phyloP scores from a whole-genome alignment of 805 yeast species.

The Candida nitratophila region DNA sequence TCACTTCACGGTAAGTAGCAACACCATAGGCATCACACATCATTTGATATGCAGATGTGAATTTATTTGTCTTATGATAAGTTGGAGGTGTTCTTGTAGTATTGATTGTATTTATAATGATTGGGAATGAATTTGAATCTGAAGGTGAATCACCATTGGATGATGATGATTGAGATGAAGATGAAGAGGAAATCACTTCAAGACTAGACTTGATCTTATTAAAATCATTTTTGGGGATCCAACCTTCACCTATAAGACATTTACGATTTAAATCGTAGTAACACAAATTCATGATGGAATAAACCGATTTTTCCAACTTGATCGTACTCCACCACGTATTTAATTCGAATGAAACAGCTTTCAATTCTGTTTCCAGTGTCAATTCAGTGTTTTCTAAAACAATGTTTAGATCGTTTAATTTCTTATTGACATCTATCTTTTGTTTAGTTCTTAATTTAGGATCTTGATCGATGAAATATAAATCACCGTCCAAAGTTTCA shows the following conservation, averaged over 20 bases:
- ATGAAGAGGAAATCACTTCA: slow-evolving; percentile 25
- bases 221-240: slow-evolving; percentile 59
- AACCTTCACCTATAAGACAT: slow-evolving; percentile 66
- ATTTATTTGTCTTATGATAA: slow-evolving; percentile 87
- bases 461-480: slow-evolving; percentile 53
- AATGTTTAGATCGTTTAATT: slow-evolving; percentile 44
- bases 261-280: slow-evolving; percentile 62
- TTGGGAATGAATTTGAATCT: slow-evolving; percentile 25
- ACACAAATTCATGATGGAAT: slow-evolving; percentile 53
- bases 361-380: slow-evolving; percentile 57
- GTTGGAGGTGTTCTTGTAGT: slow-evolving; percentile 93
- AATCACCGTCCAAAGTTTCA: slow-evolving; percentile 82
- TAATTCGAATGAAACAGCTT: slow-evolving; percentile 56
- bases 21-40: slow-evolving; percentile 95
- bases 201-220: slow-evolving; percentile 36
- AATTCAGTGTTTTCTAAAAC: slow-evolving; percentile 42
- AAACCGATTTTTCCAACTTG: slow-evolving; percentile 52
- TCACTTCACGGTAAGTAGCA: slow-evolving; percentile 89
- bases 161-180: slow-evolving; percentile 10
- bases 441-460: slow-evolving; percentile 30
- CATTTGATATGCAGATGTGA: slow-evolving; percentile 86
- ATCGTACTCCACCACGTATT: slow-evolving; percentile 49
- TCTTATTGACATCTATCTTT: slow-evolving; percentile 37
- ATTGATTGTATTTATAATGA: slow-evolving; percentile 44
- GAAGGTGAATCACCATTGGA: slow-evolving; percentile 5